Conservation (phyloP, 164 flowering plant genomes). For the Aristolochia fimbriata region DNA sequence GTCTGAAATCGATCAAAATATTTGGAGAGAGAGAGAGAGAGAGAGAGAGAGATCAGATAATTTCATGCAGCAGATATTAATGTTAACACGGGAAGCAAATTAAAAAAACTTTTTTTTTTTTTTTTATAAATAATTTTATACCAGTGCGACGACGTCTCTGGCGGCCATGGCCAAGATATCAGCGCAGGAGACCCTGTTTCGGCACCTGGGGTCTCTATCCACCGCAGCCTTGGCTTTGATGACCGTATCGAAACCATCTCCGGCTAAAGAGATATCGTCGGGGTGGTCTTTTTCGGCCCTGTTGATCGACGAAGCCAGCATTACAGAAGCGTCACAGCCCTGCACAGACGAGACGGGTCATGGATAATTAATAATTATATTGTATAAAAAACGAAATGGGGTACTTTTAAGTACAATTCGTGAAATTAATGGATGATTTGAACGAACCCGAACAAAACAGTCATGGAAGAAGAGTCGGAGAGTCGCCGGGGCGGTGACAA, state of each 20-base stretch:
- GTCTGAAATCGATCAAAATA: no score
- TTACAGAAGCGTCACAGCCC: slow-evolving; percentile 45
- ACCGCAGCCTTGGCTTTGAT: slow-evolving; percentile 46
- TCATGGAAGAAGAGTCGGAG: slow-evolving; percentile 38
- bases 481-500: slow-evolving; percentile 33
- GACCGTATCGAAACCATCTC: slow-evolving; percentile 56
- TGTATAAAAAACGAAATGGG: no score
- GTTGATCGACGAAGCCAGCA: slow-evolving; percentile 14
- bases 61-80: no score
- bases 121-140: slow-evolving; percentile 4
- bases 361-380: no score
- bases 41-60: no score
- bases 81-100: no score
- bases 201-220: slow-evolving; percentile 31
- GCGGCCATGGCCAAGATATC: slow-evolving; percentile 48
- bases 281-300: slow-evolving; percentile 35
- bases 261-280: slow-evolving; percentile 38
- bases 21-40: no score
- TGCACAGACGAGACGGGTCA: neutral
- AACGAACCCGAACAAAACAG: slow-evolving; percentile 37
- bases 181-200: slow-evolving; percentile 43
- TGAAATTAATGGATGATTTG: no score
- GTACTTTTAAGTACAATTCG: no score
- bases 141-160: slow-evolving; percentile 40
- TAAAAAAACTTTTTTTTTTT: no score